Base-by-base conservation (phyloP, 345 rosid genomes). In the Eucalyptus marginata region DNA sequence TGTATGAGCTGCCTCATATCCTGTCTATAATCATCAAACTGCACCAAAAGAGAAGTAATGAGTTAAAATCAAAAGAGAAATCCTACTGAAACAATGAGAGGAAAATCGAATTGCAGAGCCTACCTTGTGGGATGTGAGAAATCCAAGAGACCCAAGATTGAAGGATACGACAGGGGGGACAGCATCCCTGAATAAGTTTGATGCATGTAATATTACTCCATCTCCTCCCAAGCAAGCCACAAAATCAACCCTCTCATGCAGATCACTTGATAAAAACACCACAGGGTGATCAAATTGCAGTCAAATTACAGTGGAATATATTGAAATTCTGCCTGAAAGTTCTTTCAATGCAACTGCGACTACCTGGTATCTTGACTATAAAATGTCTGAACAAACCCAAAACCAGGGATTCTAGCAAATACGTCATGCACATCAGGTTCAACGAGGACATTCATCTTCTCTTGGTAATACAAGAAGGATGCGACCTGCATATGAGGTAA, bases 201-300 rank as follows among this genome's bases (percentile, higher is more conserved):
- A 97, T 87, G 97, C 99, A 89, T 97, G 99, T 85, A 97, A 92
- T 90, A 97, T 97, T 87, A 97, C 99, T 71, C 99, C 99, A 90
- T 97, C 99, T 40, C 99, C 99, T 36, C 99, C 99, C 94, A 97
- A 92, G 93, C 99, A 97, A 90, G 97, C 98, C 87, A 97, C 98
- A 87, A 97, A 96, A 94, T 97, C 99, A 92, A 97, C 97, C 94
- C 98, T 94, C 95, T 96, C 99, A 88, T 97, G 99, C 80, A 97
- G 99, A 94, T 96, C 97, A 87, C 99, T 97, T 93, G 89, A 90
- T 89, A 90, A 88, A 59, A 86, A 87, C 66, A 89, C 43, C 56
- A 88, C 44, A 44, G 64, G 66, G 79, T 58, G 89, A 87, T 64
- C 81, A 81, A 80, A 87, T 71, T 81, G 31, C 88, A 83, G 68